A percentile compares a stretch with the other conserved stretches of the same genome.
These are phyloP conservation scores for Heritiera littoralis DNA, from an alignment of 345 rosid genomes.

Conservation along the genomic window DNA sequence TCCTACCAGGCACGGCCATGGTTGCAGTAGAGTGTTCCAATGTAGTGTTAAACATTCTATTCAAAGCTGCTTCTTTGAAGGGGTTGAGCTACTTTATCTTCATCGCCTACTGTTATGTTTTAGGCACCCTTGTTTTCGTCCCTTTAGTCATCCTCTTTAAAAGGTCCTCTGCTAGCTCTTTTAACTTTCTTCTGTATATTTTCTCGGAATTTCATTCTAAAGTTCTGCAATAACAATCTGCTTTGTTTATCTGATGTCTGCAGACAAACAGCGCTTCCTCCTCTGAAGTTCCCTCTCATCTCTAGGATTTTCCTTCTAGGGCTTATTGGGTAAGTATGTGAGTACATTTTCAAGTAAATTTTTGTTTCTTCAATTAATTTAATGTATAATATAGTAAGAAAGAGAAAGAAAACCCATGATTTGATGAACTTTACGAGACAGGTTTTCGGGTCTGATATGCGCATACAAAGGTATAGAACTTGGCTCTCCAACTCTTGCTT, in stretches of 20 bases:
- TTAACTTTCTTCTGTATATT: neutral
- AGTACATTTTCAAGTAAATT: too few relatives aligned
- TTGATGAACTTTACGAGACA: constrained; percentile 14
- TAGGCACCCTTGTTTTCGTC: constrained; percentile 33
- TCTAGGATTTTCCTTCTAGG: constrained; percentile 34
- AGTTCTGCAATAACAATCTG: neutral
- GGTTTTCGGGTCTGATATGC: constrained; percentile 24
- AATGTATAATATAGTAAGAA: too few relatives aligned
- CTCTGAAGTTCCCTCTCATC: constrained; percentile 26
- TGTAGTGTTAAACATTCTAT: constrained; percentile 32
- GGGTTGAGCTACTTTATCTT: constrained; percentile 40
- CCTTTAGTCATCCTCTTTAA: constrained; percentile 25
- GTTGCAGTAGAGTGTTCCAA: constrained; percentile 27
- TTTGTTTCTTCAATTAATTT: neutral
- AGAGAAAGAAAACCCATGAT: too few relatives aligned
- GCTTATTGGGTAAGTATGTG: constrained; percentile 29
- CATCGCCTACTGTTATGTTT: constrained; percentile 27
- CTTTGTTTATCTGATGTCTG: constrained; percentile 5
- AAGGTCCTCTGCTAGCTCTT: constrained; percentile 5
- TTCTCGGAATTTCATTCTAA: neutral
- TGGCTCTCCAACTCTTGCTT: constrained; percentile 48
- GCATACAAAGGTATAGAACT: constrained; percentile 39
- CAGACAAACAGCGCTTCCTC: constrained; percentile 25
- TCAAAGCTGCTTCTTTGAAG: constrained; percentile 40
- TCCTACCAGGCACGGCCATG: constrained; percentile 38